These are phyloP conservation scores for Vanrija sp. DNA, from an alignment of 1,284 basidiomycete species.

Conservation along the genomic window DNA sequence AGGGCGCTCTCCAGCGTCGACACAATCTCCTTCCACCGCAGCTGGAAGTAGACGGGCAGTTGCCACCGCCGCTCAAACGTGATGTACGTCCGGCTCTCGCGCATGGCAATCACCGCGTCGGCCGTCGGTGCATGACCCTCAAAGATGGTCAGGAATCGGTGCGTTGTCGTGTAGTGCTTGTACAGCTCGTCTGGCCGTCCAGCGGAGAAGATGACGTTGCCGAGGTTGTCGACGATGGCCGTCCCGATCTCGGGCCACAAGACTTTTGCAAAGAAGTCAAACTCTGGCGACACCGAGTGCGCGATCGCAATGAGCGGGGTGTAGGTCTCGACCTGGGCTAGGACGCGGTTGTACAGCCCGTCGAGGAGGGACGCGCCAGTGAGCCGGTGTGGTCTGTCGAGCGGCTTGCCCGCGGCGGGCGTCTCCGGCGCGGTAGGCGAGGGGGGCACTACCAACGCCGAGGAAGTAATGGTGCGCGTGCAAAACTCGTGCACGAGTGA, in stretches of 20 bases:
- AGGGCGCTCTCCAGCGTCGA: constrained; percentile 67
- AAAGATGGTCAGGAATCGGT: constrained; percentile 77
- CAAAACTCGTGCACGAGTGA: constrained; percentile 68
- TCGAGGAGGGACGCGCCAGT: constrained; percentile 52
- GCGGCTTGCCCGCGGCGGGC: constrained; percentile 14
- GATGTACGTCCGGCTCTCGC: constrained; percentile 64
- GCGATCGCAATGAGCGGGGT: constrained; percentile 68
- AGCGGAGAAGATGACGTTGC: constrained; percentile 76
- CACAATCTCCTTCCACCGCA: constrained; percentile 95
- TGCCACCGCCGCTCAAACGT: constrained; percentile 88
- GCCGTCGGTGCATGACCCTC: constrained; percentile 76
- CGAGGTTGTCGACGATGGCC: constrained; percentile 77
- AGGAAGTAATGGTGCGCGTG: constrained; percentile 23
- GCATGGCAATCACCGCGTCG: constrained; percentile 65
- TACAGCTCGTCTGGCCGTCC: constrained; percentile 87
- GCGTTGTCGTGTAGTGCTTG: constrained; percentile 80
- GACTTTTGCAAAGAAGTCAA: constrained; percentile 78
- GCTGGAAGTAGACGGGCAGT: constrained; percentile 91
- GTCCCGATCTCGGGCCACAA: constrained; percentile 79
- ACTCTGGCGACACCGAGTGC: constrained; percentile 58
- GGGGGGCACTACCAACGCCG: constrained; percentile 19
- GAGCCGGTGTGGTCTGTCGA: constrained; percentile 9
- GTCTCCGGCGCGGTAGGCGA: constrained; percentile 30
- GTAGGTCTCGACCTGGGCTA: constrained; percentile 73
- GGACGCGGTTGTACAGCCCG: constrained; percentile 70